phyloP scores from a whole-genome alignment of 495 filamentous ascomycete genomes.

The Xanthoparmelia taractica region DNA sequence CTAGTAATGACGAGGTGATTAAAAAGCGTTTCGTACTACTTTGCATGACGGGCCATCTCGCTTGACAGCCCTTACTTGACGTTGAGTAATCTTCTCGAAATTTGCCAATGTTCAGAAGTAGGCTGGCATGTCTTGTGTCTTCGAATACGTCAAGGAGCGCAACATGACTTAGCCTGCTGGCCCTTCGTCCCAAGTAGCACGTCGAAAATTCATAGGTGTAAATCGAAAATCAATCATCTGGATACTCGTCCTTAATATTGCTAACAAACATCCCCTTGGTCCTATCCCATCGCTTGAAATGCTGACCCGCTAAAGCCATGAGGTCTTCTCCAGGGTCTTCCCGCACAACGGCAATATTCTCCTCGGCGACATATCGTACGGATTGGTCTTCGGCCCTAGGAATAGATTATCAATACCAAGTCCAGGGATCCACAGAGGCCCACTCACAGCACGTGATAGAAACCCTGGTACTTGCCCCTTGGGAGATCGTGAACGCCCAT shows the following conservation, averaged over 20 bases:
- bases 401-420: slow-evolving; percentile 17
- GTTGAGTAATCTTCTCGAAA: neutral
- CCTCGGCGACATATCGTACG: slow-evolving; percentile 74
- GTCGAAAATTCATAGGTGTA: neutral
- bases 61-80: neutral
- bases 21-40: neutral
- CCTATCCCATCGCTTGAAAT: slow-evolving; percentile 81
- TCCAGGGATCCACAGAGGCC: slow-evolving; percentile 1
- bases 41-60: neutral
- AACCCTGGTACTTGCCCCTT: slow-evolving; percentile 63
- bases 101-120: neutral
- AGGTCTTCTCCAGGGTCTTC: slow-evolving; percentile 47
- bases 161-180: neutral
- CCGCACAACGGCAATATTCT: slow-evolving; percentile 65
- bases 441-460: slow-evolving; percentile 78
- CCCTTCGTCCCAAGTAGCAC: neutral
- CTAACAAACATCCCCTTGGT: slow-evolving; percentile 64
- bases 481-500: slow-evolving; percentile 57
- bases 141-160: neutral
- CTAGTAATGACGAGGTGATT: neutral
- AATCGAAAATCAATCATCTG: slow-evolving; percentile 54
- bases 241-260: slow-evolving; percentile 79
- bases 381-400: slow-evolving; percentile 61
- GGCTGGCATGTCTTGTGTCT: neutral
- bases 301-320: slow-evolving; percentile 66